Conservation (phyloP, 495 filamentous ascomycete genomes). For the Parachaetomium inaequale region DNA sequence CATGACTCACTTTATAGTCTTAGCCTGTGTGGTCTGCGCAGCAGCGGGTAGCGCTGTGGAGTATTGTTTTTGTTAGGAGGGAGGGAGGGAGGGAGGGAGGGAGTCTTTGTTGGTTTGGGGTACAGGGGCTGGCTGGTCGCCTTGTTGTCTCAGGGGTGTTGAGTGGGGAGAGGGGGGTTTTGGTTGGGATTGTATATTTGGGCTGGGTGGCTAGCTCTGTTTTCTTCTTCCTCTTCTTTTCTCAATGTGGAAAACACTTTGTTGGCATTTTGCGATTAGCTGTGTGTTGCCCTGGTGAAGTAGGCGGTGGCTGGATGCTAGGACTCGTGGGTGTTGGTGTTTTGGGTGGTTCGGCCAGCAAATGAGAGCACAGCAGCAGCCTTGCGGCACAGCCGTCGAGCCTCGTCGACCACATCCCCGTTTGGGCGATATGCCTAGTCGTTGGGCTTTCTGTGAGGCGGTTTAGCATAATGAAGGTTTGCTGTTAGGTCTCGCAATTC, state of each 20-base stretch:
- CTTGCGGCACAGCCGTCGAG: too few species aligned
- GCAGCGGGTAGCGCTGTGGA: neutral
- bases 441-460: neutral
- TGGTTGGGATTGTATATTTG: constrained; percentile 5
- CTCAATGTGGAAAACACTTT: neutral
- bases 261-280: neutral
- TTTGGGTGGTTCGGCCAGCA: neutral
- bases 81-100: neutral
- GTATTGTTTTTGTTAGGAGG: neutral
- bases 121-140: neutral
- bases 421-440: neutral
- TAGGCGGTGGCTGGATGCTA: neutral
- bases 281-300: neutral
- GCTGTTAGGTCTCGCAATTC: neutral
- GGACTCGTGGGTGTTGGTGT: neutral
- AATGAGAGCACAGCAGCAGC: neutral
- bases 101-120: neutral
- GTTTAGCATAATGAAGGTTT: neutral
- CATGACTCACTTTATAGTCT: constrained; percentile 6
- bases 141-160: neutral
- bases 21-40: neutral
- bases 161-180: neutral
- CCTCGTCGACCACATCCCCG: neutral
- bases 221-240: neutral
- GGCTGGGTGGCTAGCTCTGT: neutral